Base-by-base conservation (phyloP, 208 protist species). In the Acanthamoeba triangularis region DNA sequence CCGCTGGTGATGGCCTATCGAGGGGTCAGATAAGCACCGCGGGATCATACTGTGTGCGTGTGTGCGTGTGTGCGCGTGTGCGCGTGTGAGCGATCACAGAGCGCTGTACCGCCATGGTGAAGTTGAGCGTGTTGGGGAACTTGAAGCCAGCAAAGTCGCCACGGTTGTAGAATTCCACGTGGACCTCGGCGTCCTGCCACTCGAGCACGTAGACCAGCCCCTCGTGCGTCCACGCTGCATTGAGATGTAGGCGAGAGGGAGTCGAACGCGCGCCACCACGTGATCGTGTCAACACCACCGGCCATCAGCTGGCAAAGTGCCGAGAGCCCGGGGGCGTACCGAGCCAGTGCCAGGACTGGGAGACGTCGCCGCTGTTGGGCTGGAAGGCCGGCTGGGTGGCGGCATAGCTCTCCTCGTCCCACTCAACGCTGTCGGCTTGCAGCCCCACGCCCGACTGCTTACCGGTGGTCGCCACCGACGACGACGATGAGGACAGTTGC, bases 341-440 rank as follows among this genome's bases (percentile, higher is more conserved):
- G 76, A 85, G 76, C 37, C 37, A 85, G 41, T 56, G 76, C 44
- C 76, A 56, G 76, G 44, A 59, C 44, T 85, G 44, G 41, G 76
- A 59, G n/a, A 85, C 37, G 76, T 47, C 44, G 37, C 76, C 76
- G 47, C 76, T 85, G 76, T 85, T 85, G 37, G 76, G 76, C 76
- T 85, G 76, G 37, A 85, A 85, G 76, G 76, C 76, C 11, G 76
- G 41, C 76, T 85, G 76, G 10, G 76, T 72, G 7, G 25, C 20
- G 10, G 65, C 30, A n/a, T 72, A 72, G 65, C 65, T 72, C 10
- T 72, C 65, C 30, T 72, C 65, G 30, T 72, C 65, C 65, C 65
- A 72, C 65, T 72, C 65, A 8, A 72, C 65, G 5, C 65, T 11
- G 30, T 72, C 65, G 30, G 65, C 65, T 6, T 72, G 65, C n/a